These are phyloP conservation scores for Eutrema yunnanense DNA, from an alignment of 345 rosid genomes.

Conservation along the genomic window DNA sequence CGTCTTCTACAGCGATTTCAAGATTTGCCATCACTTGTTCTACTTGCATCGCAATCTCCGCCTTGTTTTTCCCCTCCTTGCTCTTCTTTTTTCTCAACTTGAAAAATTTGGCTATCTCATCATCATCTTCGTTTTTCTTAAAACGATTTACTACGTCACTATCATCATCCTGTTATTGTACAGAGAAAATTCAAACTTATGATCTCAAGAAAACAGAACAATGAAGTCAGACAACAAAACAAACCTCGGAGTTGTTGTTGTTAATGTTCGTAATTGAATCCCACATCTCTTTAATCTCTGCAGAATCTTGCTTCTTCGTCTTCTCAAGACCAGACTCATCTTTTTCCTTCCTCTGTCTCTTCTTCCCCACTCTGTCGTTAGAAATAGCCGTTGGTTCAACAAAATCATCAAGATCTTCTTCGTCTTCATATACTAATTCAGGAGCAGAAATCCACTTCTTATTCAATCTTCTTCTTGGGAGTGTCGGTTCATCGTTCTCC, in stretches of 20 bases:
- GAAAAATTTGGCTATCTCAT: constrained; percentile 52
- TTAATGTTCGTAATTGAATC: constrained; percentile 54
- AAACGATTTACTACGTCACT: constrained; percentile 46
- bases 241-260: constrained; percentile 63
- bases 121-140: constrained; percentile 55
- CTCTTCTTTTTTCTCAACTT: constrained; percentile 52
- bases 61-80: constrained; percentile 53
- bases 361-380: constrained; percentile 44
- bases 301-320: constrained; percentile 32
- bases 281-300: constrained; percentile 88
- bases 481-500: neutral
- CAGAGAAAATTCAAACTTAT: neutral
- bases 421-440: constrained; percentile 40
- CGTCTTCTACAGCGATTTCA: constrained; percentile 82
- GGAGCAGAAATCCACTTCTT: constrained; percentile 40
- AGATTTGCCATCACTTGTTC: constrained; percentile 84
- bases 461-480: constrained; percentile 49
- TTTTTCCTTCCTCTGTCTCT: constrained; percentile 32
- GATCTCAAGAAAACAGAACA: constrained; percentile 1
- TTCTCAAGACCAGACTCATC: constrained; percentile 2
- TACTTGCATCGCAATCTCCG: constrained; percentile 64
- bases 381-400: constrained; percentile 16
- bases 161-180: constrained; percentile 35
- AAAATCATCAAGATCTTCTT: constrained; percentile 34
- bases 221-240: neutral